Base-by-base conservation (phyloP, 1,284 basidiomycete species). In the Naganishia sp. region DNA sequence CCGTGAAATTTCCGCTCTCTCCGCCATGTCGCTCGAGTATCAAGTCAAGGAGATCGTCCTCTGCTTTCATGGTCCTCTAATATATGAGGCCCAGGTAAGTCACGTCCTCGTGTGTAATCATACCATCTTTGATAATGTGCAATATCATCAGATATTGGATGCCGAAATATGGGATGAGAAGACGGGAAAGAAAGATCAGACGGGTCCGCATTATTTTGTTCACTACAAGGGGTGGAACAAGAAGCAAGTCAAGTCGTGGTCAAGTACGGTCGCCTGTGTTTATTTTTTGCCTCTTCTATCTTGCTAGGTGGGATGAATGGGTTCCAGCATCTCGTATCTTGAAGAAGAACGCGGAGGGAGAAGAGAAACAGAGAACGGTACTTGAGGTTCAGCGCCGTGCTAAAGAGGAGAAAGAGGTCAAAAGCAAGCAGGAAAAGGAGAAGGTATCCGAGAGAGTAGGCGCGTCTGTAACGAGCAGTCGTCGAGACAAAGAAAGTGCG, bases 221-320 rank as follows among this genome's bases (percentile, higher is more conserved):
- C 96, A 99, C 80, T 99, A 99, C 84, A 94, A 96, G 78, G 96
- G 96, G 5, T 99, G 96, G 96, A 99, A 98, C 79, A 90, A 94
- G 80, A 94, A 91, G 88, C 94, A 77, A 79, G 92, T 85, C n/a
- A 15, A 33, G 50, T 23, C 21, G 10, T 43, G 50, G 39, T 23
- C 57, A 18, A 55, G 16, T 28, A 18, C 36, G 16, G 49, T 50
- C 43, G 42, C 36, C 13, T 61, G 28, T 50, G 48, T 46, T 46
- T 21, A 44, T 11, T 1, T 23, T 50, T n/a, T 31, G 36, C 2
- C 42, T 48, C 18, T 44, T 18, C 48, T 66, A 50, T 49, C 56
- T 21, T 0, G 18, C n/a, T 18, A 95, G 92, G 69, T 98, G 95
- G 95, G 95, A 98, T 81, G 95, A 99, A 83, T 98, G 93, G 93